Percentiles rank a stretch among this genome's conserved stretches.
These are phyloP conservation scores for Coemansia brasiliensis DNA, from an alignment of 192 early-diverging fungal species.

Conservation along the genomic window DNA sequence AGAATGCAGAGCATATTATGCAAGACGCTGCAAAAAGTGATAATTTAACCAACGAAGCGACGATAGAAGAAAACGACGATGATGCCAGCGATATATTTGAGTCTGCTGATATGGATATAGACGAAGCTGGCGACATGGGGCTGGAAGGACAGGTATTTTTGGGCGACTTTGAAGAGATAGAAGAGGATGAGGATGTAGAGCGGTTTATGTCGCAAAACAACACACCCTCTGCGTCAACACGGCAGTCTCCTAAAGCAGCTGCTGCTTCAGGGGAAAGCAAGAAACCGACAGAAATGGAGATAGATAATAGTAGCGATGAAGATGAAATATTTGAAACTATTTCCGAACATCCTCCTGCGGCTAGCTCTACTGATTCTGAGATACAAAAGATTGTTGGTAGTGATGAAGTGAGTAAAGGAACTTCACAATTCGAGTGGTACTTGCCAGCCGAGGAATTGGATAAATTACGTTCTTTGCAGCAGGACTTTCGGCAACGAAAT, in stretches of 20 bases:
- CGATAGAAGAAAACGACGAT: too few relatives aligned
- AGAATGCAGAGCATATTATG: too few relatives aligned
- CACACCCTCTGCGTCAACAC: constrained; percentile 31
- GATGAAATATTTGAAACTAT: constrained; percentile 34
- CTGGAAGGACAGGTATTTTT: constrained; percentile 21
- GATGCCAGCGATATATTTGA: too few relatives aligned
- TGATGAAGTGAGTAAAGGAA: not conserved
- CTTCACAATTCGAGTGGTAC: not conserved
- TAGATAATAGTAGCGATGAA: constrained; percentile 3
- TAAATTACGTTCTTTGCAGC: constrained; percentile 14
- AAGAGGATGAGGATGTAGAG: constrained; percentile 47
- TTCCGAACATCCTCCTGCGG: not conserved
- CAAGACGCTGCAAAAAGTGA: too few relatives aligned
- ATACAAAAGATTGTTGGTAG: not conserved
- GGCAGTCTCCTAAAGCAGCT: constrained; percentile 22
- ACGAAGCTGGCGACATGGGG: constrained; percentile 1
- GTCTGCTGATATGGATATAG: not conserved
- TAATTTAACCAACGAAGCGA: too few relatives aligned
- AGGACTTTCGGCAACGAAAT: constrained; percentile 18
- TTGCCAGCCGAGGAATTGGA: constrained; percentile 2
- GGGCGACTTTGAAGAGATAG: constrained; percentile 51
- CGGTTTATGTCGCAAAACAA: constrained; percentile 47
- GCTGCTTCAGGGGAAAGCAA: not conserved
- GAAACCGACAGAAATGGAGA: not conserved
- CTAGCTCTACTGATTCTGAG: not conserved